A percentile compares a stretch with the other conserved stretches of the same genome.
Conservation (phyloP, 2,329 filamentous ascomycete species). For the Fusarium virguliforme region DNA sequence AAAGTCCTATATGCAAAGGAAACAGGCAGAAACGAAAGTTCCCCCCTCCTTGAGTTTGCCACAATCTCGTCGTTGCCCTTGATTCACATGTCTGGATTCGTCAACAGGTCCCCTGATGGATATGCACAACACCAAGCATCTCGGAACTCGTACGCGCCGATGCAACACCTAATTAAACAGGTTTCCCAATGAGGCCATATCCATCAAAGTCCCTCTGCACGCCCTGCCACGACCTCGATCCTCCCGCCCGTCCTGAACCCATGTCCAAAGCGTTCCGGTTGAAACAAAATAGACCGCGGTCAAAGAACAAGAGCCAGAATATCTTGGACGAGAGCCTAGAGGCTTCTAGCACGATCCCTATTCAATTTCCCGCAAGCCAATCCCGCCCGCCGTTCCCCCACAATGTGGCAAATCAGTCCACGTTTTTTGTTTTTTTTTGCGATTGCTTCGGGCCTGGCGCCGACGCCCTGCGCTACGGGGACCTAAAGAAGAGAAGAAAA, state of each 20-base stretch:
- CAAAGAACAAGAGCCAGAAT: not conserved
- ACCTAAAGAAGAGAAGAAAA: not conserved
- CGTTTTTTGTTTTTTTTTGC: not conserved
- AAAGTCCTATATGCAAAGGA: not conserved
- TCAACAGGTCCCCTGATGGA: not conserved
- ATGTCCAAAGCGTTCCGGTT: slow-evolving; percentile 12
- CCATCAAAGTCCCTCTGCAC: slow-evolving; percentile 24
- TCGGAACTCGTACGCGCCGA: not conserved
- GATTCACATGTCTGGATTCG: not conserved
- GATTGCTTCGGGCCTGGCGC: slow-evolving; percentile 3
- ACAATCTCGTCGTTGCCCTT: not conserved
- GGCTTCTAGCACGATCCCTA: slow-evolving; percentile 17
- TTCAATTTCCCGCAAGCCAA: slow-evolving; percentile 31
- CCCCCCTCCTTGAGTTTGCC: not conserved
- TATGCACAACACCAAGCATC: not conserved
- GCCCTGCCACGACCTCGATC: slow-evolving; percentile 25
- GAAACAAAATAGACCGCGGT: not conserved
- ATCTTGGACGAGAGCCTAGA: not conserved
- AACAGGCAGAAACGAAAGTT: slow-evolving; percentile 2
- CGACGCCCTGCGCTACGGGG: slow-evolving; percentile 3
- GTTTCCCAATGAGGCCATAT: slow-evolving; percentile 9
- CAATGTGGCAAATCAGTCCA: slow-evolving; percentile 43
- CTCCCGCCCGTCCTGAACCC: slow-evolving; percentile 3
- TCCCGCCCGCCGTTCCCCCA: slow-evolving; percentile 25
- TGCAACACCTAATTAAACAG: slow-evolving; percentile 1